Percentiles rank a stretch among this genome's conserved stretches.
Conservation (phyloP, 2,329 filamentous ascomycete genomes). For the Trichoderma koningii region DNA sequence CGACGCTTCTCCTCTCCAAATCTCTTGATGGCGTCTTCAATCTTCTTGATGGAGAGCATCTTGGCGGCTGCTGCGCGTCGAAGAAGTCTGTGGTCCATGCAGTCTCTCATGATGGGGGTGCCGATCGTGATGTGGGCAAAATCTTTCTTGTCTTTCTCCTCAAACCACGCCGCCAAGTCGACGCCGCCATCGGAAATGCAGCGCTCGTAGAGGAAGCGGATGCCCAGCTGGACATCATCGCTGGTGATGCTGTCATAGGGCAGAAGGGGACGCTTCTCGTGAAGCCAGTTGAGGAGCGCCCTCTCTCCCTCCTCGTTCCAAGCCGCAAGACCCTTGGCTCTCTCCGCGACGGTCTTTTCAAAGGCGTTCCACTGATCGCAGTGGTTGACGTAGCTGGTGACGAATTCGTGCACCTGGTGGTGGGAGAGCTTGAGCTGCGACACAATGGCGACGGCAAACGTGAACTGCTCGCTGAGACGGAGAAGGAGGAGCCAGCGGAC, state of each 20-base stretch:
- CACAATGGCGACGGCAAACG: background rate
- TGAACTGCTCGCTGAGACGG: background rate
- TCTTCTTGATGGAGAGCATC: background rate
- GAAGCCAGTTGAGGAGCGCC: background rate
- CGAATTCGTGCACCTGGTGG: constrained; percentile 8
- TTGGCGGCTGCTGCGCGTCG: background rate
- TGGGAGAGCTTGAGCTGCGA: background rate
- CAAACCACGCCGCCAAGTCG: background rate
- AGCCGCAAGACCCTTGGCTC: background rate
- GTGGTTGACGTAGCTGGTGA: constrained; percentile 2
- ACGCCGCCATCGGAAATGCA: background rate
- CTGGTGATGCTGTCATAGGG: background rate
- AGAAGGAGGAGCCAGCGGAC: constrained; percentile 15
- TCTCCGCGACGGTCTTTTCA: background rate
- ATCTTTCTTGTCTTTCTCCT: background rate
- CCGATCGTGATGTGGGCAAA: constrained; percentile 6
- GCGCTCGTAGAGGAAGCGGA: constrained; percentile 1
- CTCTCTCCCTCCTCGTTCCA: background rate
- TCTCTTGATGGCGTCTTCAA: background rate
- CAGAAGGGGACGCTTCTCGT: constrained; percentile 4
- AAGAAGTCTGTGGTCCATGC: constrained; percentile 5
- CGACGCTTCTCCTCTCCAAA: background rate
- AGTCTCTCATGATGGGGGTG: background rate
- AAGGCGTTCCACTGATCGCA: constrained; percentile 20
- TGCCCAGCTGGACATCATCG: constrained; percentile 4